phyloP scores from a whole-genome alignment of 495 filamentous ascomycete genomes.

The Aspergillus mulundensis region DNA sequence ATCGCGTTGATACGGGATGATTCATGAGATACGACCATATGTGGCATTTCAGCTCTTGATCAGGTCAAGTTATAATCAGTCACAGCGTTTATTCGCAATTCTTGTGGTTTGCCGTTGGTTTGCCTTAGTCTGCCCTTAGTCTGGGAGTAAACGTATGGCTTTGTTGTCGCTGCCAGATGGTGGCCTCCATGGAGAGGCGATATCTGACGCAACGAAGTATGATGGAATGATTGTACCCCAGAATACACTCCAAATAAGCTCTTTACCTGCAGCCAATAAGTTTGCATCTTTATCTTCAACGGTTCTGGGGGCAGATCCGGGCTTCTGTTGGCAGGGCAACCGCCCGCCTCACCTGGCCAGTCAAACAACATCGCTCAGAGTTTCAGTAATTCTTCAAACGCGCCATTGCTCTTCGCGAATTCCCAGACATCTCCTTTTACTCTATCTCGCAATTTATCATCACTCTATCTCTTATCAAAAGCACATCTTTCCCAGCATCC shows the following conservation, averaged over 20 bases:
- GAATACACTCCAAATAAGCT: not conserved
- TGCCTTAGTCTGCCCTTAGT: not conserved
- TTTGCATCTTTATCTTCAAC: not conserved
- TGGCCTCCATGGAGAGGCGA: not conserved
- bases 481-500: not conserved
- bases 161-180: not conserved
- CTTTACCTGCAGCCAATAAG: not conserved
- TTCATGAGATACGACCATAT: constrained; percentile 29
- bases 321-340: constrained; percentile 8
- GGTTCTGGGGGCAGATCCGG: not conserved
- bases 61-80: not conserved
- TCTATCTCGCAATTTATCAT: constrained; percentile 8
- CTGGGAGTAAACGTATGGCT: no score
- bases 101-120: no score
- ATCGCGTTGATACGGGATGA: constrained; percentile 16
- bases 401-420: not conserved
- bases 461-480: constrained; percentile 6
- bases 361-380: constrained; percentile 1
- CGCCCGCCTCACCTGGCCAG: not conserved
- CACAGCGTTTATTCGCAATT: not conserved
- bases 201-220: not conserved
- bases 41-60: not conserved
- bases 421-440: not conserved
- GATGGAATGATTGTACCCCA: not conserved
- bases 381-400: not conserved